Evolutionary conservation across 108 stramenopile species (phyloP).

Genomic region (Tribonema minus): DNA sequence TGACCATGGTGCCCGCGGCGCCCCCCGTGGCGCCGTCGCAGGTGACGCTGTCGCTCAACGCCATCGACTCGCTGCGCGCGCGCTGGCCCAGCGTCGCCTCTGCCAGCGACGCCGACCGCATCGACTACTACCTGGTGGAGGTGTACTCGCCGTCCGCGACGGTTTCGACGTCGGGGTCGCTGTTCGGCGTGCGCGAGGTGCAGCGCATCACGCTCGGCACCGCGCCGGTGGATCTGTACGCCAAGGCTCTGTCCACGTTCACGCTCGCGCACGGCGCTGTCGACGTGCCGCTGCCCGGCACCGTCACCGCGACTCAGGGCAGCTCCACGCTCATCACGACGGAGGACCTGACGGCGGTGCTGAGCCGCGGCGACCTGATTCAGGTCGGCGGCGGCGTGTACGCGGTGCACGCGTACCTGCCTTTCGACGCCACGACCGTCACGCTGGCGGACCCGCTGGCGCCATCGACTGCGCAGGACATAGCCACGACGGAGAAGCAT

Average conservation of each 20-base stretch:
- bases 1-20: slow-evolving; percentile 31
- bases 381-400: slow-evolving; percentile 26
- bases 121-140: slow-evolving; percentile 31
- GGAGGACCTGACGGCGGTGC: slow-evolving; percentile 37
- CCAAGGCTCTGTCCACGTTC: background rate
- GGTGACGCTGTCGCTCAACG: background rate
- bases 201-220: background rate
- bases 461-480: no score
- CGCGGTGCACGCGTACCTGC: slow-evolving; percentile 33
- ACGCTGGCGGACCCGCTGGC: no score
- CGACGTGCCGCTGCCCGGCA: slow-evolving; percentile 33
- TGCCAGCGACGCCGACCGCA: no score
- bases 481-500: no score
- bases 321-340: slow-evolving; percentile 23
- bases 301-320: slow-evolving; percentile 13
- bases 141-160: slow-evolving; percentile 27
- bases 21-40: background rate
- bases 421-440: slow-evolving; percentile 31
- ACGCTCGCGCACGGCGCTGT: slow-evolving; percentile 28
- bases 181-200: slow-evolving; percentile 20
- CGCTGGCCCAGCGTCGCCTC: no score
- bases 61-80: no score
- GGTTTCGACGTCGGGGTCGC: slow-evolving; percentile 27
- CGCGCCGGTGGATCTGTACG: background rate
- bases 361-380: slow-evolving; percentile 34